A percentile compares a stretch with the other conserved stretches of the same genome.
phyloP scores from a whole-genome alignment of 2,329 filamentous ascomycete genomes.

The Colletotrichum spinosum region DNA sequence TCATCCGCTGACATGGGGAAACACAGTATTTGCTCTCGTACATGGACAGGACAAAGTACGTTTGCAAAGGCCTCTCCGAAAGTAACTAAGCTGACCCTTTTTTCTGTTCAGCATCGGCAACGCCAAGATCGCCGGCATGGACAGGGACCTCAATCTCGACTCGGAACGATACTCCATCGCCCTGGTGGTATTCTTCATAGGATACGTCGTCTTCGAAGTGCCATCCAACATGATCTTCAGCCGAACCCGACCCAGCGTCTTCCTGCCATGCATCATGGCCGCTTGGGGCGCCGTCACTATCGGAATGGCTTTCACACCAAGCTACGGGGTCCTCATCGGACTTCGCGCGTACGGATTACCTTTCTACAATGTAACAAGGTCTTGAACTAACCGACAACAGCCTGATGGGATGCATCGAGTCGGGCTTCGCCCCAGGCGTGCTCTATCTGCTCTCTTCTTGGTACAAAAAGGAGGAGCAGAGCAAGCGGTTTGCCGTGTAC shows the following conservation, averaged over 20 bases:
- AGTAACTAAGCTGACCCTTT: background rate
- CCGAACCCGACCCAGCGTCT: conserved; percentile 70
- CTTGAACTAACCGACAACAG: background rate
- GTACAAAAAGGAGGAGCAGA: conserved; percentile 61
- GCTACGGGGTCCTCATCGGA: conserved; percentile 43
- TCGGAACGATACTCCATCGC: conserved; percentile 70
- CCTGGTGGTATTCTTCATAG: conserved; percentile 74
- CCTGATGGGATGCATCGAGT: conserved; percentile 65
- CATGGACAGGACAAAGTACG: conserved; percentile 65
- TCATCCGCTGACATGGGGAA: background rate
- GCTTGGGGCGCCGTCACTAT: conserved; percentile 50
- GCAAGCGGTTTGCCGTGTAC: conserved; percentile 67
- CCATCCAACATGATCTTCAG: conserved; percentile 76
- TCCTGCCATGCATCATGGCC: conserved; percentile 75
- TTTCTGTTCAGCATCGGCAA: conserved; percentile 56
- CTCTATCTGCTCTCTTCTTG: conserved; percentile 73
- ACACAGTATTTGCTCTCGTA: conserved; percentile 64
- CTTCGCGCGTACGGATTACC: conserved; percentile 49
- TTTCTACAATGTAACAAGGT: no score
- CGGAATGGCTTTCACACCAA: conserved; percentile 45
- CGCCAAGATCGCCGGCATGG: conserved; percentile 65
- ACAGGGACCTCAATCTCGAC: conserved; percentile 63
- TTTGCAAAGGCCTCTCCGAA: background rate
- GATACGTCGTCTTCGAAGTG: conserved; percentile 74
- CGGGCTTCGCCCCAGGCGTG: conserved; percentile 71